Conservation (phyloP, 257 asterid genomes). For the Gynochthodes officinalis region DNA sequence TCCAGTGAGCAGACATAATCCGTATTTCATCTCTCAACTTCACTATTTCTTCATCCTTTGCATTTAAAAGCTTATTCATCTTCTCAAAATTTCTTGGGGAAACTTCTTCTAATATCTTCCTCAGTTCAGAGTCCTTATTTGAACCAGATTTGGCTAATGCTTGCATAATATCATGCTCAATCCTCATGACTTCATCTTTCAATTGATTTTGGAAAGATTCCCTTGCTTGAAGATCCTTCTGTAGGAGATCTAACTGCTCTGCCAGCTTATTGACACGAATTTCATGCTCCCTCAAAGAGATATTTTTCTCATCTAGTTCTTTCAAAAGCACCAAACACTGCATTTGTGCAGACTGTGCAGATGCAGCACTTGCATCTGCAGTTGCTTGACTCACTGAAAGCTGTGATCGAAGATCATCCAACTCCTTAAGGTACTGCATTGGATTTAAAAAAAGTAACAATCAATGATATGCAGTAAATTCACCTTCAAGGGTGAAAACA, state of each 20-base stretch:
- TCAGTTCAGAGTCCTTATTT: constrained; percentile 64
- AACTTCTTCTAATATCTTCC: constrained; percentile 64
- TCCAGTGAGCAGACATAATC: constrained; percentile 90
- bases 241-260: constrained; percentile 75
- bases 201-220: constrained; percentile 79
- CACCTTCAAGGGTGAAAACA: neutral
- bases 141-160: constrained; percentile 67
- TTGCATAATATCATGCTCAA: constrained; percentile 79
- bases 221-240: constrained; percentile 70
- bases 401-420: constrained; percentile 67
- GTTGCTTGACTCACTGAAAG: constrained; percentile 63
- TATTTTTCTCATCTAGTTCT: constrained; percentile 65
- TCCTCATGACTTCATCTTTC: constrained; percentile 73
- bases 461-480: neutral
- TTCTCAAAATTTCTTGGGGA: constrained; percentile 63
- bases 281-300: constrained; percentile 69
- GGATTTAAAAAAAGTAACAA: neutral
- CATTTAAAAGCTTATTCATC: constrained; percentile 54
- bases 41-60: constrained; percentile 77
- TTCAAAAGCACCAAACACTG: constrained; percentile 68
- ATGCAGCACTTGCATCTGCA: constrained; percentile 73
- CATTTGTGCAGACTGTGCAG: constrained; percentile 75
- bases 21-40: constrained; percentile 72
- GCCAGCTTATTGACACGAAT: constrained; percentile 53
- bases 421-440: constrained; percentile 60